A percentile compares a stretch with the other conserved stretches of the same genome.
Conservation (phyloP, 441 rosid species). For the Euphorbia corollata region DNA sequence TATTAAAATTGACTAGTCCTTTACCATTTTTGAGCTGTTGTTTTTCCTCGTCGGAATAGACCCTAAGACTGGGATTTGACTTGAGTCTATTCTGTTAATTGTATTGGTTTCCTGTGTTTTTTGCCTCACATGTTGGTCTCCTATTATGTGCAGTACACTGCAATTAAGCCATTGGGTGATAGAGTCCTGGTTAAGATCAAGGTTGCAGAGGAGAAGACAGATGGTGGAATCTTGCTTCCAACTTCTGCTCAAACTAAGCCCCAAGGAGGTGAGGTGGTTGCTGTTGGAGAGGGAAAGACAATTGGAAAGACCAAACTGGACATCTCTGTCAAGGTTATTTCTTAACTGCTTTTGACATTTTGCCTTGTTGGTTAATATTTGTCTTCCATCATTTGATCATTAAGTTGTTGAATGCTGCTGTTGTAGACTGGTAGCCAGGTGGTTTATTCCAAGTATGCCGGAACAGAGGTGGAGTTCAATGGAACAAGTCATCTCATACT, state of each 20-base stretch:
- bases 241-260: slow-evolving; percentile 72
- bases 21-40: no score
- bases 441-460: slow-evolving; percentile 78
- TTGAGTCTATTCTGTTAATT: not conserved
- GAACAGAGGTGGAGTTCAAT: slow-evolving; percentile 77
- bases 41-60: no score
- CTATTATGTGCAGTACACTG: slow-evolving; percentile 49
- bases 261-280: slow-evolving; percentile 88
- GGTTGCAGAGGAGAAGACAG: slow-evolving; percentile 72
- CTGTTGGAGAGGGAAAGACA: slow-evolving; percentile 79
- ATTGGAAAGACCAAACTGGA: slow-evolving; percentile 53
- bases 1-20: no score
- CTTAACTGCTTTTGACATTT: not conserved
- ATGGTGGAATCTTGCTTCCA: slow-evolving; percentile 82
- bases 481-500: slow-evolving; percentile 72
- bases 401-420: slow-evolving; percentile 5
- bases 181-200: slow-evolving; percentile 81
- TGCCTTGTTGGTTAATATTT: not conserved
- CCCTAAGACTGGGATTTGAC: not conserved
- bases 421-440: slow-evolving; percentile 70
- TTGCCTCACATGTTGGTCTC: no score
- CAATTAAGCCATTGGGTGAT: slow-evolving; percentile 77
- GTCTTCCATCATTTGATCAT: not conserved
- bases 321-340: slow-evolving; percentile 49
- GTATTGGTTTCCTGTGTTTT: not conserved